A percentile compares a stretch with the other conserved stretches of the same genome.
Evolutionary conservation across 1,284 basidiomycete species (phyloP).

Genomic region (Trichosporon sp.): DNA sequence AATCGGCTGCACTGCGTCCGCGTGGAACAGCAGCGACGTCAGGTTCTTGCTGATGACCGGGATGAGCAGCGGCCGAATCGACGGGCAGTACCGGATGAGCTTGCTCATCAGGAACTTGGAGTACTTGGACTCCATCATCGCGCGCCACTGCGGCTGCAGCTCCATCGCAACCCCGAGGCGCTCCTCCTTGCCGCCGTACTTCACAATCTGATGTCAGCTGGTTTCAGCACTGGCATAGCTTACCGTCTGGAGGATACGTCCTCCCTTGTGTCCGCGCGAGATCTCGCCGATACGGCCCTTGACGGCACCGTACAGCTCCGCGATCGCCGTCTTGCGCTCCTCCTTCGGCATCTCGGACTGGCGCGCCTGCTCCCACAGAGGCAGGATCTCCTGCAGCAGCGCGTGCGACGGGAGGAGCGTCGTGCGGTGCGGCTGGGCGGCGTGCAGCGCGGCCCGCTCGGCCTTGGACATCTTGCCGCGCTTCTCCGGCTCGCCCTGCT

Average conservation of each 20-base stretch:
- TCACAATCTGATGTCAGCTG: constrained; percentile 56
- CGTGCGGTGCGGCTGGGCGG: constrained; percentile 53
- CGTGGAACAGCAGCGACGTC: constrained; percentile 68
- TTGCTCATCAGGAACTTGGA: constrained; percentile 87
- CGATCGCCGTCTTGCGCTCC: constrained; percentile 69
- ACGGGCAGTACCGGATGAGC: constrained; percentile 68
- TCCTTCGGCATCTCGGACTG: constrained; percentile 64
- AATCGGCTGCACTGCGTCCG: constrained; percentile 72
- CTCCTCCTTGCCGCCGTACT: constrained; percentile 72
- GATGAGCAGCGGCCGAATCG: constrained; percentile 62
- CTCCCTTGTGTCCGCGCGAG: constrained; percentile 83
- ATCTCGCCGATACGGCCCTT: constrained; percentile 76
- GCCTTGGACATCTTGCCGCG: constrained; percentile 34
- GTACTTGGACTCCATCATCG: constrained; percentile 77
- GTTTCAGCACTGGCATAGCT: constrained; percentile 17
- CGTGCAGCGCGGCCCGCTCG: constrained; percentile 43
- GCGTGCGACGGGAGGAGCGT: constrained; percentile 72
- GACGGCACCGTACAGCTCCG: constrained; percentile 65
- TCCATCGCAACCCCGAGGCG: constrained; percentile 72
- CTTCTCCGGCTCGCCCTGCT: constrained; percentile 27
- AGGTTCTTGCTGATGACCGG: constrained; percentile 70
- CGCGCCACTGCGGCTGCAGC: constrained; percentile 70
- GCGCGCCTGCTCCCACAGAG: constrained; percentile 72
- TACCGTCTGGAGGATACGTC: constrained; percentile 74
- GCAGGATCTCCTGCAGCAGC: constrained; percentile 64